Evolutionary conservation across 305 asterid genomes (phyloP), one percentile per base, ranked within the genome.

Genomic region (Fraxinus xanthoxyloides): DNA sequence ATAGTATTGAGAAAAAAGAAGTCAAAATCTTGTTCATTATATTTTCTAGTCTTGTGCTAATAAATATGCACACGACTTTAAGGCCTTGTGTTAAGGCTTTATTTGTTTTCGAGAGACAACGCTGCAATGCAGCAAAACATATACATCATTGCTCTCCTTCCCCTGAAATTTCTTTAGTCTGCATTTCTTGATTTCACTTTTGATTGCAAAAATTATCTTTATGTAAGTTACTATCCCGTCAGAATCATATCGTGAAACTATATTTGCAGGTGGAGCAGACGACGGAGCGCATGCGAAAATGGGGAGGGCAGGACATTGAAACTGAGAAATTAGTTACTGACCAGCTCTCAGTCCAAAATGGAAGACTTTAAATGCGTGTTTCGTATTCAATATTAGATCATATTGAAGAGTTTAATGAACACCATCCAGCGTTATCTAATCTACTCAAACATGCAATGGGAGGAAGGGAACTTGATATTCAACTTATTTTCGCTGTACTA

Each of bases 221-320:
- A 56, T 23, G 23, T 19, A 6, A 56, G 3, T 56, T 56, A 19
- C 28, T 17, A 19, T n/a, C 24, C 10, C 0, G 63, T 54, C 1
- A 3, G 9, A n/a, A 54, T 54, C 10, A 54, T 54, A 54, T 56
- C 0, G 28, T 6, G 28, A 19, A 19, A 19, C 67, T 56, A 69
- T 28, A 31, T 30, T 31, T 81, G 84, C 84, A 89, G 92, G 89
- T 87, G 63, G 87, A 86, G 84, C 86, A 87, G 56, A 85, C 91
- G n/a, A 81, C 85, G 7, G 83, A 85, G 73, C 85, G 92, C 38
- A 85, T 90, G 92, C 81, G 76, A 8, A 85, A 82, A 36, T 90
- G 92, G 92, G 93, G 93, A 23, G 91, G 89, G 1, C 88, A 82
- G 46, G 85, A 77, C 46, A 51, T 26, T 36, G 81, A 80, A 7